Evolutionary conservation across 1,284 basidiomycete genomes (phyloP).

Genomic region (Chalciporus piperatoides): DNA sequence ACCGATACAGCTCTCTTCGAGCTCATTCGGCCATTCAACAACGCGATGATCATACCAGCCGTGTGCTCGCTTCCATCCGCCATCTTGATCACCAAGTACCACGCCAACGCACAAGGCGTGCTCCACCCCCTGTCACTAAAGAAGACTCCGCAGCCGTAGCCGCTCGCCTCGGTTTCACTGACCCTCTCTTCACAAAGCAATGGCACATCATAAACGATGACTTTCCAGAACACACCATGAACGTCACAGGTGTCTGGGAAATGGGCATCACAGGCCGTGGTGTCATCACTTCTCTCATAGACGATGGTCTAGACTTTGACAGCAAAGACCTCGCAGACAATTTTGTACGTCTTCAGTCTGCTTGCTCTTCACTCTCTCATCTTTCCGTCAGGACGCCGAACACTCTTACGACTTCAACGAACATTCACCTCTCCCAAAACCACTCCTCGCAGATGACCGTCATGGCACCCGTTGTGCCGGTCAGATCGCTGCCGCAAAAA

Average conservation of each 20-base stretch:
- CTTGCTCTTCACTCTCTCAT: conserved; percentile 3
- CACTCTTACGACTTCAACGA: conserved; percentile 98
- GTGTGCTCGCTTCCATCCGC: conserved; percentile 52
- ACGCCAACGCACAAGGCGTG: conserved; percentile 64
- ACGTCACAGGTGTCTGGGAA: conserved; percentile 82
- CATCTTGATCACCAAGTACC: conserved; percentile 57
- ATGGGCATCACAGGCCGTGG: conserved; percentile 85
- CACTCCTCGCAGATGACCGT: conserved; percentile 87
- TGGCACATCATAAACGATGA: conserved; percentile 91
- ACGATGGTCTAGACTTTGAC: conserved; percentile 93
- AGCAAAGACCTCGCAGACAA: conserved; percentile 86
- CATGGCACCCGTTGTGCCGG: conserved; percentile 99
- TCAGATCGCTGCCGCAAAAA: conserved; percentile 96
- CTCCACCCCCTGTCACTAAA: conserved; percentile 53
- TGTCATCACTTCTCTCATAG: conserved; percentile 86
- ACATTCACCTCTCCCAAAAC: conserved; percentile 84
- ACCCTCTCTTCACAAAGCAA: conserved; percentile 85
- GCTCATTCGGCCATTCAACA: conserved; percentile 30
- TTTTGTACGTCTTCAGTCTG: conserved; percentile 63
- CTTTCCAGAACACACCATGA: conserved; percentile 77
- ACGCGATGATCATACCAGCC: conserved; percentile 34
- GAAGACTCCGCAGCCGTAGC: conserved; percentile 46
- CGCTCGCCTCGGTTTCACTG: conserved; percentile 68
- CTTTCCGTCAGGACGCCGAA: conserved; percentile 63
- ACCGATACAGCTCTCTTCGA: conserved; percentile 46